A percentile compares a stretch with the other conserved stretches of the same genome.
Evolutionary conservation across 257 asterid genomes (phyloP).

Genomic region (Mentha longifolia): DNA sequence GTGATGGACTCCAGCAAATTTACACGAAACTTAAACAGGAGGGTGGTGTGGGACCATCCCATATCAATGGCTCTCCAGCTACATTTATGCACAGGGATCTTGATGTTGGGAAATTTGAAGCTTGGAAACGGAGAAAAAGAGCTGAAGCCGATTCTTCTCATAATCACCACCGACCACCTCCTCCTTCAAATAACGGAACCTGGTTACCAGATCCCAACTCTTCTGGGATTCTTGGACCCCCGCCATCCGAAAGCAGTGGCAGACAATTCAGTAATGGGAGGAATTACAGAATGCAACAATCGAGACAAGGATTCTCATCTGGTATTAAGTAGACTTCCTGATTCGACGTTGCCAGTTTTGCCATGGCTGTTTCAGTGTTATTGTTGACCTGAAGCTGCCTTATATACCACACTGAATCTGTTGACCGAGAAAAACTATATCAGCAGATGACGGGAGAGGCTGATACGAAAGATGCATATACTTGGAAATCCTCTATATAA

Average conservation of each 20-base stretch:
- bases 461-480: conserved; percentile 37
- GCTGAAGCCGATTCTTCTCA: conserved; percentile 77
- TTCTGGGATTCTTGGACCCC: conserved; percentile 93
- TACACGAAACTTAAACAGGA: conserved; percentile 85
- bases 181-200: conserved; percentile 47
- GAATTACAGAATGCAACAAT: conserved; percentile 66
- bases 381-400: conserved; percentile 42
- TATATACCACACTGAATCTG: conserved; percentile 31
- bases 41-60: conserved; percentile 76
- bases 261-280: conserved; percentile 73
- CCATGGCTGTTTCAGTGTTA: conserved; percentile 31
- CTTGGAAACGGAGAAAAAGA: conserved; percentile 94
- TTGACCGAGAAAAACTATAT: conserved; percentile 37
- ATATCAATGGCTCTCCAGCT: conserved; percentile 54
- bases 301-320: conserved; percentile 70
- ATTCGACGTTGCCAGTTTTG: conserved; percentile 40
- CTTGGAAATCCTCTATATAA: conserved; percentile 41
- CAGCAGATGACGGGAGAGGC: conserved; percentile 38
- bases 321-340: conserved; percentile 55
- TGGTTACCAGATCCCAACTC: conserved; percentile 69
- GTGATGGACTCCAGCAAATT: conserved; percentile 90
- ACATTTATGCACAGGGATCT: conserved; percentile 65
- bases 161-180: conserved; percentile 59
- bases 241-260: conserved; percentile 63
- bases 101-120: conserved; percentile 87